Evolutionary conservation across 169 alveolate genomes (phyloP).

Genomic region (Perkinsus chesapeaki): DNA sequence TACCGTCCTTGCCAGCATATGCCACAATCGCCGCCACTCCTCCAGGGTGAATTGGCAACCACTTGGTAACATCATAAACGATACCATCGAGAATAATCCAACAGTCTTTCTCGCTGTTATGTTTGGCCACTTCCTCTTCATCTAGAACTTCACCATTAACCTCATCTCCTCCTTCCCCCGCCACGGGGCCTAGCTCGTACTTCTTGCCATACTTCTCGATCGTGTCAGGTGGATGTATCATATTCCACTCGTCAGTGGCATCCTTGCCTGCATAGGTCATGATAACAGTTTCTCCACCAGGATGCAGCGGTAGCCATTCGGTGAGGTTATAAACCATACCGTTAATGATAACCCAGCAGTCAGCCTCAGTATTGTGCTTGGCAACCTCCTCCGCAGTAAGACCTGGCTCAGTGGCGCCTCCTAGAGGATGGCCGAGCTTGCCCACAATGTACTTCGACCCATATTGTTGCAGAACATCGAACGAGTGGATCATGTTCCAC

Average conservation of each 20-base stretch:
- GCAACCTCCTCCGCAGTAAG: slow-evolving; percentile 25
- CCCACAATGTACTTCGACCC: background rate
- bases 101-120: slow-evolving; percentile 40
- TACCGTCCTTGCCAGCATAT: slow-evolving; percentile 43
- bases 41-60: slow-evolving; percentile 54
- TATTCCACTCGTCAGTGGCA: slow-evolving; percentile 15
- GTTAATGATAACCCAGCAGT: slow-evolving; percentile 45
- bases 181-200: background rate
- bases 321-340: slow-evolving; percentile 48
- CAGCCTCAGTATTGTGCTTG: slow-evolving; percentile 34
- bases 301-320: slow-evolving; percentile 42
- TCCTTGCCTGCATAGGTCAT: slow-evolving; percentile 44
- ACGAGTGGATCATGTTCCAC: background rate
- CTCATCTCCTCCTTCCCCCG: background rate
- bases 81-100: slow-evolving; percentile 57
- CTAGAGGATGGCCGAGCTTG: background rate
- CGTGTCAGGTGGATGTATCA: background rate
- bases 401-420: background rate
- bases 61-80: slow-evolving; percentile 55
- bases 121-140: slow-evolving; percentile 40
- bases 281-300: slow-evolving; percentile 48
- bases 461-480: background rate
- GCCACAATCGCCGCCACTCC: slow-evolving; percentile 43
- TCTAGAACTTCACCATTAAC: background rate
- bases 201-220: background rate